Percentiles rank a stretch among this genome's conserved stretches.
phyloP scores from a whole-genome alignment of 2,329 filamentous ascomycete genomes.

The Sclerotinia sclerotiorum region DNA sequence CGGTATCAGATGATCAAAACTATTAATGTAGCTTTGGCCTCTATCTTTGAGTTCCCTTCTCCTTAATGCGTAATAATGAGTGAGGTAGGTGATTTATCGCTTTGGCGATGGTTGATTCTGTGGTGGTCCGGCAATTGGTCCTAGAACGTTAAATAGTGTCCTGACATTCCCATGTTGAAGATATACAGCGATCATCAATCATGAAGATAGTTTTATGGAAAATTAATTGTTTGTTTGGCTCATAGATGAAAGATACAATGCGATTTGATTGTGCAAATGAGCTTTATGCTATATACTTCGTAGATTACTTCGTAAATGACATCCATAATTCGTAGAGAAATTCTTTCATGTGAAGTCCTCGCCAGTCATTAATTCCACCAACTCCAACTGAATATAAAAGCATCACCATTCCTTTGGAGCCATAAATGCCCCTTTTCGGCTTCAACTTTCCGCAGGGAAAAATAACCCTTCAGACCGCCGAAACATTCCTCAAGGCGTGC shows the following conservation, averaged over 20 bases:
- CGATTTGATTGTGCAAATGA: not conserved
- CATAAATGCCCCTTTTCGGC: not conserved
- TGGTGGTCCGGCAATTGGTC: not conserved
- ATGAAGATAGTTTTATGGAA: not conserved
- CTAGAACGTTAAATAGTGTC: not conserved
- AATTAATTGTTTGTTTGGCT: not conserved
- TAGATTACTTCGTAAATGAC: not conserved
- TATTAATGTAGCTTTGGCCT: not conserved
- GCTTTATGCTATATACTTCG: not conserved
- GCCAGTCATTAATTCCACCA: not conserved
- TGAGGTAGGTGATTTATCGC: not conserved
- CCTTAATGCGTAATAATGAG: no score
- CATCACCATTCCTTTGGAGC: not conserved
- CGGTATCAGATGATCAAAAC: not conserved
- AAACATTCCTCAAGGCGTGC: not conserved
- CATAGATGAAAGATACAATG: not conserved
- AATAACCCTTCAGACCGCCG: not conserved
- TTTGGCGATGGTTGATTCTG: not conserved
- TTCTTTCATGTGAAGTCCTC: not conserved
- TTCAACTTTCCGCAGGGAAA: not conserved
- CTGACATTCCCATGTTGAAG: no score
- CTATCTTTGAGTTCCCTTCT: not conserved
- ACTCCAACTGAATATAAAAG: not conserved
- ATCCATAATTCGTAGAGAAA: conserved; percentile 3
- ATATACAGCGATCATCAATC: not conserved